Conservation (phyloP, 1,284 basidiomycete genomes). For the Agroathelia rolfsii region DNA sequence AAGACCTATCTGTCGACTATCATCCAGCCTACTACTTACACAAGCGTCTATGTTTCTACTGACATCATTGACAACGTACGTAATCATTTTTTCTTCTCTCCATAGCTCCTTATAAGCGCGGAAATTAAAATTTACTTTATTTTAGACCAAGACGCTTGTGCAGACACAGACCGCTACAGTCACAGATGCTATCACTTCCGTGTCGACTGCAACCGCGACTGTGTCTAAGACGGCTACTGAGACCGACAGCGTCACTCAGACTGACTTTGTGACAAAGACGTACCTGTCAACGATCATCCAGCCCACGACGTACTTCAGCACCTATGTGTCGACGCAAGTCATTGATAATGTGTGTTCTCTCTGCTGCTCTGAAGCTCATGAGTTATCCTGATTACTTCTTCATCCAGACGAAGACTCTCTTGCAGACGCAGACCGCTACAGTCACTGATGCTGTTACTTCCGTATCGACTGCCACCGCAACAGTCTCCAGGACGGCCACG, state of each 20-base stretch:
- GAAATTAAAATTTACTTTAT: not conserved
- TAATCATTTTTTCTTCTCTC: constrained; percentile 3
- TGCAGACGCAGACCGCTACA: constrained; percentile 41
- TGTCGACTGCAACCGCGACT: constrained; percentile 23
- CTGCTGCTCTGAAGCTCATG: constrained; percentile 3
- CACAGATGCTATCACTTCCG: constrained; percentile 30
- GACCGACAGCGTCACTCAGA: constrained; percentile 32
- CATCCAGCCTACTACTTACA: constrained; percentile 45
- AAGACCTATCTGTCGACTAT: constrained; percentile 33
- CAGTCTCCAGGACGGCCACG: constrained; percentile 19
- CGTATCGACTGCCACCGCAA: constrained; percentile 30
- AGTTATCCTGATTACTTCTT: not conserved
- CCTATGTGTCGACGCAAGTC: constrained; percentile 32
- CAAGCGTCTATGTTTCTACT: constrained; percentile 43
- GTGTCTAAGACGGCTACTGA: constrained; percentile 20
- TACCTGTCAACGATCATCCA: constrained; percentile 29
- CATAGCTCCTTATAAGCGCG: too few relatives aligned
- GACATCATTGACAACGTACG: constrained; percentile 50
- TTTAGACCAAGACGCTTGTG: constrained; percentile 40
- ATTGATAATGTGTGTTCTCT: constrained; percentile 29
- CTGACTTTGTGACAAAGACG: constrained; percentile 35
- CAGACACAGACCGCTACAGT: constrained; percentile 38
- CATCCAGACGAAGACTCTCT: constrained; percentile 34
- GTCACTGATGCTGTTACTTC: constrained; percentile 36
- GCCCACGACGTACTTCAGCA: constrained; percentile 33